phyloP scores from a whole-genome alignment of 495 filamentous ascomycete species.

The Tuber borchii region DNA sequence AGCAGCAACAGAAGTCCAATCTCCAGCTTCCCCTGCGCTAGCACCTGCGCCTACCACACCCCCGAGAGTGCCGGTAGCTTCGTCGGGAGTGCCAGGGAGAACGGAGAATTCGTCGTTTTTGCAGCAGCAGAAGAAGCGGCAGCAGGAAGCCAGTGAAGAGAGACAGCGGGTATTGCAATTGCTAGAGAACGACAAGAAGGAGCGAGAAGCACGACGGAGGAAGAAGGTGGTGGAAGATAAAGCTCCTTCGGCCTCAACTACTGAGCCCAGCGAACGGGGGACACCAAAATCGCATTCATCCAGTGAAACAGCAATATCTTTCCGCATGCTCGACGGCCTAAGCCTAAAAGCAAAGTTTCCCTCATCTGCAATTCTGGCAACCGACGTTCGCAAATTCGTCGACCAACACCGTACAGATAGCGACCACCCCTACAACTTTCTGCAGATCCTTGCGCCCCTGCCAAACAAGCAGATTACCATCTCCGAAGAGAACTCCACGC shows the following conservation, averaged over 20 bases:
- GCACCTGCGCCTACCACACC: not conserved
- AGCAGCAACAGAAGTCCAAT: slow-evolving; percentile 13
- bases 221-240: slow-evolving; percentile 21
- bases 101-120: slow-evolving; percentile 44
- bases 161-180: slow-evolving; percentile 55
- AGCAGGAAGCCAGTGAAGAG: slow-evolving; percentile 55
- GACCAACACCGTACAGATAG: slow-evolving; percentile 46
- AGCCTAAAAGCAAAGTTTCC: slow-evolving; percentile 67
- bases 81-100: slow-evolving; percentile 9
- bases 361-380: slow-evolving; percentile 55
- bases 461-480: slow-evolving; percentile 67
- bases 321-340: slow-evolving; percentile 77
- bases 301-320: slow-evolving; percentile 59
- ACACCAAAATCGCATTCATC: slow-evolving; percentile 23
- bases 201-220: slow-evolving; percentile 53
- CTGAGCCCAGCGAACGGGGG: not conserved
- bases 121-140: slow-evolving; percentile 49
- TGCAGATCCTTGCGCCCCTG: slow-evolving; percentile 70
- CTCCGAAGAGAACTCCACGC: slow-evolving; percentile 62
- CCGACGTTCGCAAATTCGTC: slow-evolving; percentile 70
- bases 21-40: not conserved
- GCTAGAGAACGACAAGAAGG: slow-evolving; percentile 63
- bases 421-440: slow-evolving; percentile 66
- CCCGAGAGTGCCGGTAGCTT: slow-evolving; percentile 11
- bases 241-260: not conserved